Evolutionary conservation across 257 asterid genomes (phyloP).

Genomic region (Paulownia fortunei): DNA sequence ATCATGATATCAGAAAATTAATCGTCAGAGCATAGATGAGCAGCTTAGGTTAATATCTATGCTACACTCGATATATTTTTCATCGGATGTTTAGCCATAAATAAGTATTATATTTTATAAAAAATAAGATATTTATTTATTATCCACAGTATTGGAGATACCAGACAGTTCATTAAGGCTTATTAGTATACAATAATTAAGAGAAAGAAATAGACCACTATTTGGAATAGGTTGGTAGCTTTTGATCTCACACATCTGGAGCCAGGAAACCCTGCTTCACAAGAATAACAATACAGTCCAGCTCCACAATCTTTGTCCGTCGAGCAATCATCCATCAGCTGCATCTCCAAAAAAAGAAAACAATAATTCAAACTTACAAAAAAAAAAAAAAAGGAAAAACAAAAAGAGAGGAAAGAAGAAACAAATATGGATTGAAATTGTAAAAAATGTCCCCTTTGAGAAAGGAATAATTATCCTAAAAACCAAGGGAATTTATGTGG

Average conservation of each 20-base stretch:
- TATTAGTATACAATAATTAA: not conserved
- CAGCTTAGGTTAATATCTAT: no score
- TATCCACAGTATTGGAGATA: no score
- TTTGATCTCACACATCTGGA: constrained; percentile 67
- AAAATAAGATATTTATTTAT: no score
- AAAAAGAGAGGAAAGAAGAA: no score
- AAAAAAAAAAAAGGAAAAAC: not conserved
- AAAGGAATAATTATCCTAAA: not conserved
- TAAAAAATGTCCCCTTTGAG: not conserved
- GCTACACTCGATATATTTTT: no score
- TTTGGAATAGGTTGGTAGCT: constrained; percentile 52
- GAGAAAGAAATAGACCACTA: constrained; percentile 47
- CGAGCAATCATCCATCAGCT: constrained; percentile 56
- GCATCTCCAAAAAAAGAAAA: not conserved
- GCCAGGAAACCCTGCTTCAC: constrained; percentile 49
- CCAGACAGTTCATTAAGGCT: no score
- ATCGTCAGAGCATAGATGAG: no score
- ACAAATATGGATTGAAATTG: not conserved
- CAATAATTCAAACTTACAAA: not conserved
- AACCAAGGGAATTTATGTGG: not conserved
- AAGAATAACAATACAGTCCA: constrained; percentile 59
- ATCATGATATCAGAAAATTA: not conserved
- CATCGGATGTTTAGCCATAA: no score
- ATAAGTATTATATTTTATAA: no score
- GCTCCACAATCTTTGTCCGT: constrained; percentile 55